Evolutionary conservation across 805 yeast species (phyloP).

Genomic region (Barnettozyma botsteinii): DNA sequence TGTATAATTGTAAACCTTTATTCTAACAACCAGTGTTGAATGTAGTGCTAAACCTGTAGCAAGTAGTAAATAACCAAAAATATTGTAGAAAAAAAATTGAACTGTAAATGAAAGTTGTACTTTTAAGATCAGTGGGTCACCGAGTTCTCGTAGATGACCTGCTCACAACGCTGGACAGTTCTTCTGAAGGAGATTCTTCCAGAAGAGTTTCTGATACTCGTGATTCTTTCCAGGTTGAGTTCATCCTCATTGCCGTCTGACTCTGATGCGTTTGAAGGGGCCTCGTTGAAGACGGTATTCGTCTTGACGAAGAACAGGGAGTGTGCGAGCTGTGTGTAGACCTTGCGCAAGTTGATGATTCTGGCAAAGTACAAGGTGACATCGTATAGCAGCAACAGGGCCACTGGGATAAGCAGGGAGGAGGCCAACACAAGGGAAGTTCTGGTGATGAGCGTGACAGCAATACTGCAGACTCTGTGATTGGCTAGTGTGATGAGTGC

Average conservation of each 20-base stretch:
- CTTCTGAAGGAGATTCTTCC: constrained; percentile 11
- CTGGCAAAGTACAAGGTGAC: constrained; percentile 14
- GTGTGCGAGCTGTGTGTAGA: constrained; percentile 1
- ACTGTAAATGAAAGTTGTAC: too few species aligned
- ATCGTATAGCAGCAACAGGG: constrained; percentile 16
- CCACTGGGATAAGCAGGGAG: constrained; percentile 11
- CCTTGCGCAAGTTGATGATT: constrained; percentile 8
- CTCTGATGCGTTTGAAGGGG: too few species aligned
- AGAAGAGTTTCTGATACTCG: constrained; percentile 1
- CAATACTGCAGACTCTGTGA: too few species aligned
- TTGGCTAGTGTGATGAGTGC: too few species aligned
- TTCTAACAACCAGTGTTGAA: too few species aligned
- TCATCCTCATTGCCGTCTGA: not conserved
- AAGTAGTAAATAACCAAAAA: too few species aligned
- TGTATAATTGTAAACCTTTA: too few species aligned
- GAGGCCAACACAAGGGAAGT: not conserved
- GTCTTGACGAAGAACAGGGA: not conserved
- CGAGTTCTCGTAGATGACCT: constrained; percentile 16
- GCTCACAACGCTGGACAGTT: constrained; percentile 11
- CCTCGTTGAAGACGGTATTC: too few species aligned
- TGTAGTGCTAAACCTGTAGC: not conserved
- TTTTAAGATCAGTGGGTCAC: constrained; percentile 7
- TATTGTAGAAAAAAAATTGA: too few species aligned
- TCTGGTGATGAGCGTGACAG: not conserved
- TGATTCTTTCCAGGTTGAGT: constrained; percentile 1